Evolutionary conservation across 208 protist species (phyloP), one percentile per base, ranked within the genome.

Genomic region (Wallacemonas sp.): DNA sequence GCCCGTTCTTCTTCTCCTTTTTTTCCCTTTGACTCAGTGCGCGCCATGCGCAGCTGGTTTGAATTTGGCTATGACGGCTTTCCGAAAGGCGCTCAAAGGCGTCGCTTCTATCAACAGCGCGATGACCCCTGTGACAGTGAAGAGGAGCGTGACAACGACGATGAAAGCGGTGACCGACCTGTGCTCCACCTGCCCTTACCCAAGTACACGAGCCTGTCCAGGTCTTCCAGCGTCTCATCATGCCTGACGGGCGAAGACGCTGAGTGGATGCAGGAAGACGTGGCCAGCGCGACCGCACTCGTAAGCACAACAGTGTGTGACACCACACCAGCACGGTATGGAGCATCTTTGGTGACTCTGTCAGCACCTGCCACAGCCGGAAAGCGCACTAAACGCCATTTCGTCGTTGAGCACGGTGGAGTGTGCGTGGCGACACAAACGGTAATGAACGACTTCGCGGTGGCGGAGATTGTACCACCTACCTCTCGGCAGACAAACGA

Each of bases 61-160:
- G 73, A 90, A 27, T 94, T 92, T 66, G 88, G 88, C 42, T 94
- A 83, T 73, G 75, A 87, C 66, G 84, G 88, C 9, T 94, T 90
- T 41, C 88, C 88, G 10, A 76, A 76, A 24, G 88, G 88, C 2
- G 88, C 89, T 48, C 73, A 78, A 57, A 76, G 88, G 12, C 72
- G 72, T n/a, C 85, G 83, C 62, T 94, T 94, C 57, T 94, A 87
- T 58, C 77, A 85, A 33, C 85, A 94, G 62, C 82, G 88, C 30
- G 88, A 94, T 50, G 88, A 94, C 58, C 82, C 82, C 2, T 91
- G 84, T 68, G 83, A 86, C 41, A 94, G 88, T 70, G 84, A 92
- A 60, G 88, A 94, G 63, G 88, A 94, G 34, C 50, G 70, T 29
- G 82, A 86, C 60, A 81, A 85, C 67, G 78, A 91, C 54, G 80